A percentile compares a stretch with the other conserved stretches of the same genome.
Conservation (phyloP, 106 monocot genomes). For the Dendrobium chrysotoxum region DNA sequence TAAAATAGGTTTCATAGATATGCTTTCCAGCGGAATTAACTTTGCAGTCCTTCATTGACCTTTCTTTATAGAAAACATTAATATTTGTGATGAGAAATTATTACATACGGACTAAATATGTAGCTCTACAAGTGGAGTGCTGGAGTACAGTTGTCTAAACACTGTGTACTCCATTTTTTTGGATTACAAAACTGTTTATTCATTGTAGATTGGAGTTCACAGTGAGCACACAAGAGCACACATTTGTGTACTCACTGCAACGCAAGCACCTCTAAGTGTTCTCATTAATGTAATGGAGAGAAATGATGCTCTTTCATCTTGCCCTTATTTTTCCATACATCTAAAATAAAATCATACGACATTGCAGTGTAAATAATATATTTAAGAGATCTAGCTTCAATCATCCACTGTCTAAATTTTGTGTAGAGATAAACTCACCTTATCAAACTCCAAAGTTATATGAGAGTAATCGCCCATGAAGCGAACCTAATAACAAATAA, state of each 20-base stretch:
- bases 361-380: neutral
- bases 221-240: too few relatives aligned
- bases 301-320: neutral
- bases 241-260: neutral
- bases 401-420: neutral
- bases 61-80: conserved; percentile 1
- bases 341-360: neutral
- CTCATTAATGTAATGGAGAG: neutral
- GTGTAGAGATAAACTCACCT: conserved; percentile 39
- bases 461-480: conserved; percentile 92
- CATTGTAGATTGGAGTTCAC: too few relatives aligned
- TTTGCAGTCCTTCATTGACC: neutral
- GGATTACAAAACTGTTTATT: too few relatives aligned
- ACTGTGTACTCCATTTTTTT: too few relatives aligned
- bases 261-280: neutral
- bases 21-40: neutral
- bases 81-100: conserved; percentile 2
- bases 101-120: too few relatives aligned
- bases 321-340: neutral
- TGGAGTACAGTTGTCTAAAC: too few relatives aligned
- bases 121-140: too few relatives aligned
- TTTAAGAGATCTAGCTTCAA: neutral
- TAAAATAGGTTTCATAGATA: neutral
- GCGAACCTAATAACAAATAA: conserved; percentile 44
- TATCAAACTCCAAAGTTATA: conserved; percentile 73